Evolutionary conservation across 495 filamentous ascomycete genomes (phyloP), one percentile per base, ranked within the genome.

Genomic region (Penicillium waksmanii): DNA sequence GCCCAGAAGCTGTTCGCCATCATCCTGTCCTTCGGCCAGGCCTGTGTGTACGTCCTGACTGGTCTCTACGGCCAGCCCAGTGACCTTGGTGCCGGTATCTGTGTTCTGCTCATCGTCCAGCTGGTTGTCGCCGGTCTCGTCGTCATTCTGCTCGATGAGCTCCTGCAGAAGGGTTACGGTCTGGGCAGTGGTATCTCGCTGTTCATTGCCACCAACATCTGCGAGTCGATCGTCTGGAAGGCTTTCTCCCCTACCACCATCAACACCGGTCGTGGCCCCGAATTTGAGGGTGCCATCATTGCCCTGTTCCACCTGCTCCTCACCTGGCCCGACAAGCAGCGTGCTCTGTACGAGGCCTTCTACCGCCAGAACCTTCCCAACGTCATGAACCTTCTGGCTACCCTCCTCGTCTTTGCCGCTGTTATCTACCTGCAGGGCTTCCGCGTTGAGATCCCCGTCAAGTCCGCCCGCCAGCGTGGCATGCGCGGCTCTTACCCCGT

Each of bases 201-300:
- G 55, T 99, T 99, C 86, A 99, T 99, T 73, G 96, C 96, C 55
- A 99, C 96, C 82, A 98, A 98, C 85, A 98, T 99, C 80, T 99
- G 96, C 88, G 96, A 99, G 80, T 97, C 93, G 35, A 99, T 99
- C 74, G 88, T 99, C 76, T 99, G 96, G 96, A 97, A 96, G 83
- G 96, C 96, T 18, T 98, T 98, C 83, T 96, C 93, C 54, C 96
- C 96, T 27, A 99, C 96, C 15, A 97, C 95, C 71, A 96, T 99
- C 80, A 99, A 99, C 83, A 98, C 96, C 58, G 96, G 96, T 61
- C 91, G 96, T 82, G 96, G 96, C 53, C 96, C 96, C 68, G 96
- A 99, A 78, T 99, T 98, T 73, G 96, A 99, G 82, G 96, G 96
- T 74, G 96, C 96, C 53, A 92, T 99, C 68, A 96, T 99, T 73